phyloP scores from a whole-genome alignment of 2,329 filamentous ascomycete genomes.

The Pyrenochaeta sp. region DNA sequence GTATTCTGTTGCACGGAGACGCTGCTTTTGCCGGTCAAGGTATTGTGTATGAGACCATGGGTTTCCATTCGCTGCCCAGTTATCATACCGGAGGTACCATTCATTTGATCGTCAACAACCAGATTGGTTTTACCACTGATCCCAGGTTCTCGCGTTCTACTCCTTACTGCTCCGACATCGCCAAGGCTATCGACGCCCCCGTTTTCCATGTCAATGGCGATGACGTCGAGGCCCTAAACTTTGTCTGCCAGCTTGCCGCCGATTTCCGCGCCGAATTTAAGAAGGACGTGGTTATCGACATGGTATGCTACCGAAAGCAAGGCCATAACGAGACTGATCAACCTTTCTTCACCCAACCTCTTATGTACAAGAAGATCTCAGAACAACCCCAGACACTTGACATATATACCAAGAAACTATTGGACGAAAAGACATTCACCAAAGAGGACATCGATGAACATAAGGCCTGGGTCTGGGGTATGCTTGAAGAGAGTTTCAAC shows the following conservation, averaged over 20 bases:
- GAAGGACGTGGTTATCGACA: conserved; percentile 95
- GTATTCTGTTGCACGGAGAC: conserved; percentile 94
- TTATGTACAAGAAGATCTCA: conserved; percentile 99
- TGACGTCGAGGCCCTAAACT: conserved; percentile 98
- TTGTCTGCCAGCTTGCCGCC: conserved; percentile 93
- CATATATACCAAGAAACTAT: conserved; percentile 88
- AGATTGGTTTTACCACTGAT: conserved; percentile 99
- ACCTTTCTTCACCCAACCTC: conserved; percentile 97
- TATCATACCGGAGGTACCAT: conserved; percentile 98
- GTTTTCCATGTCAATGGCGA: conserved; percentile 99
- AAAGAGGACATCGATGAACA: conserved; percentile 98
- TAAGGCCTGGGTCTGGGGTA: conserved; percentile 99
- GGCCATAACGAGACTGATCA: conserved; percentile 99
- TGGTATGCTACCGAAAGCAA: conserved; percentile 98
- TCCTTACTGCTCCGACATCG: conserved; percentile 98
- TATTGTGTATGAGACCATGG: conserved; percentile 97
- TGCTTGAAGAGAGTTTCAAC: conserved; percentile 96
- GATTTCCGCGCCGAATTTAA: conserved; percentile 99
- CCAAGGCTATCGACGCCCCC: conserved; percentile 97
- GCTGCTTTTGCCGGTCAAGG: conserved; percentile 96
- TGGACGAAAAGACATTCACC: conserved; percentile 92
- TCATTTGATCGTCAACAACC: conserved; percentile 98
- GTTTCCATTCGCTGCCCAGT: conserved; percentile 92
- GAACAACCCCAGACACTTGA: conserved; percentile 85
- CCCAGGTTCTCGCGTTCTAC: conserved; percentile 97